A percentile compares a stretch with the other conserved stretches of the same genome.
Evolutionary conservation across 2,329 filamentous ascomycete species (phyloP).

Genomic region (Trichoderma koningii): DNA sequence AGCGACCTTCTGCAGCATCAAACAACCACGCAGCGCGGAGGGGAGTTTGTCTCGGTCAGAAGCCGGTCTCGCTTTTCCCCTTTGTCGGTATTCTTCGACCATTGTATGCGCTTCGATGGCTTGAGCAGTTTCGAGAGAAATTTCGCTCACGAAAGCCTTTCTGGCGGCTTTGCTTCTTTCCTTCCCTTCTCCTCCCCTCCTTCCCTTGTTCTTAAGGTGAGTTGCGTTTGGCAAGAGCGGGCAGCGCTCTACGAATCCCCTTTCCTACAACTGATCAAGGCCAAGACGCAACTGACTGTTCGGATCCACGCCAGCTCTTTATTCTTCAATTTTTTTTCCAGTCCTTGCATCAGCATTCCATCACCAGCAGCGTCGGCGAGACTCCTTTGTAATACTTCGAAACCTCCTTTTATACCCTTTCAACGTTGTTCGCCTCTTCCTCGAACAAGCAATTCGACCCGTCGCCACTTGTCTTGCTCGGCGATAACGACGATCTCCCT

Average conservation of each 20-base stretch:
- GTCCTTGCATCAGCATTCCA: background rate
- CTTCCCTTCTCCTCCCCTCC: constrained; percentile 19
- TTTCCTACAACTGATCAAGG: background rate
- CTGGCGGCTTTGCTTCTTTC: constrained; percentile 14
- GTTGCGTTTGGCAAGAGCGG: constrained; percentile 16
- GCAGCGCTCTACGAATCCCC: background rate
- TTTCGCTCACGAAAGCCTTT: background rate
- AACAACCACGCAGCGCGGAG: constrained; percentile 3
- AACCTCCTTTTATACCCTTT: constrained; percentile 15
- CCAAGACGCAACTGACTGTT: constrained; percentile 4
- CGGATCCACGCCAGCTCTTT: background rate
- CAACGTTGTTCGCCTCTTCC: background rate
- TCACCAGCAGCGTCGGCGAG: background rate
- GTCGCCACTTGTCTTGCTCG: background rate
- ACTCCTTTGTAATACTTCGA: background rate
- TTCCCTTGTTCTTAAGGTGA: constrained; percentile 25
- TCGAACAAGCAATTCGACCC: background rate
- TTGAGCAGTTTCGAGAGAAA: background rate
- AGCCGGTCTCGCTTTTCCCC: constrained; percentile 1
- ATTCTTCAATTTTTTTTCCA: background rate
- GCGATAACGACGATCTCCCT: background rate
- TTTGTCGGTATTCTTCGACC: background rate
- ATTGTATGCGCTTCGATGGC: constrained; percentile 13
- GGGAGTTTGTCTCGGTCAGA: constrained; percentile 1
- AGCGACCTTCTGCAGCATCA: constrained; percentile 19